Base-by-base conservation (phyloP, 192 early-diverging fungal genomes). In the Podila clonocystis region DNA sequence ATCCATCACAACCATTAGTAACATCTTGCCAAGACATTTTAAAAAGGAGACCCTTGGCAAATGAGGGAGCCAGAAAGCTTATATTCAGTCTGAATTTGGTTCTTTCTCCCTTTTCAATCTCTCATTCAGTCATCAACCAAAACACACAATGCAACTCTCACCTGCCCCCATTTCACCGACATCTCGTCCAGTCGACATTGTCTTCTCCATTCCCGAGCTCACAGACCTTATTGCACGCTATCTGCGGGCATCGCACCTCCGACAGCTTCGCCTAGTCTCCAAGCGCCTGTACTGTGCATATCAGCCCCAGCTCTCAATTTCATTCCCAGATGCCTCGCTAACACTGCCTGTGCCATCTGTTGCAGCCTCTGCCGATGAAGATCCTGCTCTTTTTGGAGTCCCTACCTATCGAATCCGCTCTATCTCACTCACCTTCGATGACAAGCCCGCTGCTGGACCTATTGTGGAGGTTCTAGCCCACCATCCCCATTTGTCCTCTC, bases 191-290 rank as follows among this genome's bases (percentile, higher is more conserved):
- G 12, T 36, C 38, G 19, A 38, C 45, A 28, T 3, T 2, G 66
- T 75, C 41, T 75, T 75, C 31, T 75, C 73, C 9, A 65, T 76
- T 33, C 74, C 68, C 5, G 74, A 76, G 26, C 57, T 76, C 2
- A 48, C 48, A 9, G 49, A 50, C 13, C 31, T 34, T 49, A 61
- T 76, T 30, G 45, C 28, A 2, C 13, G 17, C 7, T 76, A 61
- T 22, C 57, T 76, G 15, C 29, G 68, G 58, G 62, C 74, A n/a
- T 30, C 28, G 0, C 34, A 70, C 8, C 61, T 17, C 3, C 13
- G 17, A 8, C 57, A n/a, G 29, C 74, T 70, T 9, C 9, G 49
- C 13, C 57, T 61, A 0, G 50, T 76, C 57, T 70, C 62, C 50
- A 69, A 63, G 34, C 30, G 41, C 2, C 26, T 76, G 24, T 58